Conservation (phyloP, 192 early-diverging fungal genomes). For the Coemansia sp. region DNA sequence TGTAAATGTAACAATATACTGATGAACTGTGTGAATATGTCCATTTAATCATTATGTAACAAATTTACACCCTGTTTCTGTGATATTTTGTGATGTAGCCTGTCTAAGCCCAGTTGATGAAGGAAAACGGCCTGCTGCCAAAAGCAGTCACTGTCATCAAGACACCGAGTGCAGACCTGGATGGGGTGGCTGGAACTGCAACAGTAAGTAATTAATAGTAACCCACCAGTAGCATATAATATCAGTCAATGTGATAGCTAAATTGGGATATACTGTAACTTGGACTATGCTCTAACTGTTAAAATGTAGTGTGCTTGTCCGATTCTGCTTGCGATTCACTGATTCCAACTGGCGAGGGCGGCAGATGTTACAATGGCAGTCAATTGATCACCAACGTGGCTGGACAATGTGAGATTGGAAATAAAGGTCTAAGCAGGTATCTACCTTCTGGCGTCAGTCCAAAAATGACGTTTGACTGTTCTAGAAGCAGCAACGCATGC, state of each 20-base stretch:
- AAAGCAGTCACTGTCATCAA: slow-evolving; percentile 52
- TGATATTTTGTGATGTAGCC: slow-evolving; percentile 48
- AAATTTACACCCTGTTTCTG: not conserved
- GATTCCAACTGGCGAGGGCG: slow-evolving; percentile 67
- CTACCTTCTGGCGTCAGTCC: slow-evolving; percentile 65
- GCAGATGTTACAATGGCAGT: slow-evolving; percentile 75
- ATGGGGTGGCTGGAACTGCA: slow-evolving; percentile 95
- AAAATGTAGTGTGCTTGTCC: slow-evolving; percentile 58
- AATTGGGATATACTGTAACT: not conserved
- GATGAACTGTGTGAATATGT: not conserved
- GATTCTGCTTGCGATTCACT: slow-evolving; percentile 68
- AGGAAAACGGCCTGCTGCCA: slow-evolving; percentile 58
- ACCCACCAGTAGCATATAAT: not conserved
- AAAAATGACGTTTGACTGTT: slow-evolving; percentile 76
- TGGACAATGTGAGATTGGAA: slow-evolving; percentile 75
- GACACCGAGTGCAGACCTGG: slow-evolving; percentile 78
- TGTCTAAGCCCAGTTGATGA: slow-evolving; percentile 72
- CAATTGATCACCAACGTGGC: slow-evolving; percentile 66
- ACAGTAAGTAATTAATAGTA: slow-evolving; percentile 50
- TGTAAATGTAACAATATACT: not conserved
- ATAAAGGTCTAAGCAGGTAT: slow-evolving; percentile 56
- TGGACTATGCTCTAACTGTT: no score
- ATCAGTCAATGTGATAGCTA: not conserved
- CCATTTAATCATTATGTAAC: not conserved
- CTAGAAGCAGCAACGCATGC: slow-evolving; percentile 60